Evolutionary conservation across 2,329 filamentous ascomycete species (phyloP).

Genomic region (Coniosporium tulheliwenetii): DNA sequence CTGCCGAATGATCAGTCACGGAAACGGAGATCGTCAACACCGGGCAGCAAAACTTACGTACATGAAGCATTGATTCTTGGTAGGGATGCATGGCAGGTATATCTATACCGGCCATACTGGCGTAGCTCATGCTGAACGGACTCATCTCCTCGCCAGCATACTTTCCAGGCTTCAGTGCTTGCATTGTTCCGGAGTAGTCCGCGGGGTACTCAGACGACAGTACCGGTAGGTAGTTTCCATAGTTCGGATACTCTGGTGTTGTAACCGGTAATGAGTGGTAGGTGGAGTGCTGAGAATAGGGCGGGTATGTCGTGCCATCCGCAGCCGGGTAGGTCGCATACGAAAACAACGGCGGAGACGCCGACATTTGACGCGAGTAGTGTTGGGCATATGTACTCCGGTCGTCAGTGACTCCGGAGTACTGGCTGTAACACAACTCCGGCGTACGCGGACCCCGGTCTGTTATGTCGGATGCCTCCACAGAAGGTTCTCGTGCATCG

Average conservation of each 20-base stretch:
- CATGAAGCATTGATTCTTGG: conserved; percentile 56
- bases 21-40: not conserved
- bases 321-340: conserved; percentile 54
- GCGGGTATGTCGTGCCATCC: conserved; percentile 46
- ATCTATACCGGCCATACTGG: conserved; percentile 49
- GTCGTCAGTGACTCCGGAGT: conserved; percentile 47
- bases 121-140: conserved; percentile 53
- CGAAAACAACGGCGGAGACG: conserved; percentile 53
- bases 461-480: not conserved
- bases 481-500: not conserved
- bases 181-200: conserved; percentile 45
- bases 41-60: conserved; percentile 21
- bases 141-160: conserved; percentile 43
- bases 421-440: conserved; percentile 44
- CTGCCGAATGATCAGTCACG: conserved; percentile 24
- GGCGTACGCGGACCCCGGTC: conserved; percentile 7
- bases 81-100: conserved; percentile 45
- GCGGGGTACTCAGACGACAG: conserved; percentile 30
- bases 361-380: conserved; percentile 50
- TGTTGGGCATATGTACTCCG: conserved; percentile 48
- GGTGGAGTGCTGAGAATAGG: conserved; percentile 30
- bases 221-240: conserved; percentile 40
- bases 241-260: conserved; percentile 25
- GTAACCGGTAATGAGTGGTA: conserved; percentile 22
- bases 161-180: conserved; percentile 51